These are phyloP conservation scores for Curvularia hawaiiensis DNA, from an alignment of 2,329 filamentous ascomycete genomes.

Conservation along the genomic window DNA sequence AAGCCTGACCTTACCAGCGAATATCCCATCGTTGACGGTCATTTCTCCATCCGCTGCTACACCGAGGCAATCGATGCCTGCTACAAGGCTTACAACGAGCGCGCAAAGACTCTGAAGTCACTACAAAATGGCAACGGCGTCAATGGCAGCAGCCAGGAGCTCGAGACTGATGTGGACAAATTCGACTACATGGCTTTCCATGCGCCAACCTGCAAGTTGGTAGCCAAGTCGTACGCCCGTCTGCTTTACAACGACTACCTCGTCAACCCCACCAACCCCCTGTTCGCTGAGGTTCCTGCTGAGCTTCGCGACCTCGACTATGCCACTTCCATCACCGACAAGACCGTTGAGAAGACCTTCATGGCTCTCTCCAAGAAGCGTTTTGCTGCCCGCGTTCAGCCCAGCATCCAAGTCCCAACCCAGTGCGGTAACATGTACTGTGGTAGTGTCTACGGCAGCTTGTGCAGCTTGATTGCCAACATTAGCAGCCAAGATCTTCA, in stretches of 20 bases:
- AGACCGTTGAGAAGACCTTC: constrained; percentile 60
- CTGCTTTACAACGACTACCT: constrained; percentile 60
- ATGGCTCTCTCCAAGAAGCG: constrained; percentile 59
- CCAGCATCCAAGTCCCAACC: constrained; percentile 56
- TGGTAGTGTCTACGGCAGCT: constrained; percentile 57
- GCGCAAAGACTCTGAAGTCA: constrained; percentile 54
- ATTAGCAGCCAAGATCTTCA: constrained; percentile 52
- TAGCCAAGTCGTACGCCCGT: constrained; percentile 60
- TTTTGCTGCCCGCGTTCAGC: constrained; percentile 56
- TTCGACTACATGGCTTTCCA: constrained; percentile 63
- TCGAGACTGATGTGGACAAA: constrained; percentile 56
- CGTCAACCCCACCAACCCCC: constrained; percentile 51
- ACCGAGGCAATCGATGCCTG: constrained; percentile 58
- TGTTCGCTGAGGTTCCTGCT: constrained; percentile 57
- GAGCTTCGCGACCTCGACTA: constrained; percentile 55
- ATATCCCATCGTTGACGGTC: constrained; percentile 59
- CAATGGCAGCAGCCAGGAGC: constrained; percentile 44
- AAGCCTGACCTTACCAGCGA: constrained; percentile 61
- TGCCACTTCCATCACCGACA: constrained; percentile 56
- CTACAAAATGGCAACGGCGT: constrained; percentile 49
- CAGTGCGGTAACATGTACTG: constrained; percentile 63
- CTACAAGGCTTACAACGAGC: constrained; percentile 60
- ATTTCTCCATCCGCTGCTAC: constrained; percentile 60
- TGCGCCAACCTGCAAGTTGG: constrained; percentile 60
- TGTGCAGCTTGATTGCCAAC: constrained; percentile 56